Conservation (phyloP, 495 filamentous ascomycete species). For the Hypoxylon intermedium region DNA sequence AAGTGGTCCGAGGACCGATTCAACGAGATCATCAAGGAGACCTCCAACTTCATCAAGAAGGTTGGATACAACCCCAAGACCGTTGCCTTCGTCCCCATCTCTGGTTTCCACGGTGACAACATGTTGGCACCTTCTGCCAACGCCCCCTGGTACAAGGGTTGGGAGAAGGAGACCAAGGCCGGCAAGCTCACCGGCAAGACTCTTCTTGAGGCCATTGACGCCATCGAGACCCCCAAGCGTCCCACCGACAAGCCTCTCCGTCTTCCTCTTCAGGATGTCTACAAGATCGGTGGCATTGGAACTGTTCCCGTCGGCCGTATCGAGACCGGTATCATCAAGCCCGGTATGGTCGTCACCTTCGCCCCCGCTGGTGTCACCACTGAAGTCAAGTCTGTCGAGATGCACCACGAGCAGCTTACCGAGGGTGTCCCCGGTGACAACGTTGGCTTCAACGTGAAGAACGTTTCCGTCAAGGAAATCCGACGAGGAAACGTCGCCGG, state of each 20-base stretch:
- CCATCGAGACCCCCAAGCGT: slow-evolving; percentile 91
- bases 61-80: slow-evolving; percentile 99
- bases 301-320: slow-evolving; percentile 99
- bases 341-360: slow-evolving; percentile 97
- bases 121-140: slow-evolving; percentile 93
- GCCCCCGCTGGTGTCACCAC: slow-evolving; percentile 98
- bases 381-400: slow-evolving; percentile 99
- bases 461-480: slow-evolving; percentile 99
- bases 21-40: slow-evolving; percentile 99
- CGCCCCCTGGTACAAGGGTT: slow-evolving; percentile 99
- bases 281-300: slow-evolving; percentile 99
- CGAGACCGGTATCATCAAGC: slow-evolving; percentile 97
- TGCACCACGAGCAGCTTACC: slow-evolving; percentile 99
- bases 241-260: slow-evolving; percentile 97
- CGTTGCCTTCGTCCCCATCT: slow-evolving; percentile 99
- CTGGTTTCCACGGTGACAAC: slow-evolving; percentile 99
- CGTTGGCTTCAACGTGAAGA: slow-evolving; percentile 99
- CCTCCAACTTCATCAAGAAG: slow-evolving; percentile 99
- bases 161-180: slow-evolving; percentile 98
- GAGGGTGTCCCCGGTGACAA: slow-evolving; percentile 99
- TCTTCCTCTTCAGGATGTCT: slow-evolving; percentile 99
- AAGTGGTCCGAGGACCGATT: slow-evolving; percentile 96
- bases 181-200: slow-evolving; percentile 93
- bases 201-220: slow-evolving; percentile 97
- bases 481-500: slow-evolving; percentile 99